A percentile compares a stretch with the other conserved stretches of the same genome.
Evolutionary conservation across 371 early-diverging fungal species (phyloP).

Genomic region (Zychaea mexicana): DNA sequence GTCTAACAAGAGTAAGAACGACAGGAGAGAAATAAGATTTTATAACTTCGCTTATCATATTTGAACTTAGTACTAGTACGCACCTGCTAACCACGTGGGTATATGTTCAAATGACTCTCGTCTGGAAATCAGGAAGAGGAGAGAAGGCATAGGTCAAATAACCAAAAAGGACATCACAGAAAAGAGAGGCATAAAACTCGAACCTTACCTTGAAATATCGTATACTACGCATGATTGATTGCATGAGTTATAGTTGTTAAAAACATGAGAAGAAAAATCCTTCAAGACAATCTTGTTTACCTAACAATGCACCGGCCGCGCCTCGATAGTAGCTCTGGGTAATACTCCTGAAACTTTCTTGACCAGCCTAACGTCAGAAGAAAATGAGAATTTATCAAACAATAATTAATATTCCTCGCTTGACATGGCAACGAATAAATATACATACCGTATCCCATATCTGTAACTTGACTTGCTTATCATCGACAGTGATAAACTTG

Average conservation of each 20-base stretch:
- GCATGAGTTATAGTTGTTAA: background rate
- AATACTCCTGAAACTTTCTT: conserved; percentile 95
- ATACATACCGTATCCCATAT: conserved; percentile 96
- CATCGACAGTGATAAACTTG: conserved; percentile 75
- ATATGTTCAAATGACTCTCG: conserved; percentile 91
- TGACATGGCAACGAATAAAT: background rate
- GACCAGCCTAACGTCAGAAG: conserved; percentile 69
- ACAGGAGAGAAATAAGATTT: no score
- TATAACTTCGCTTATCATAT: no score
- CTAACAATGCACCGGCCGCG: conserved; percentile 84
- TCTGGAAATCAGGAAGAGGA: conserved; percentile 13
- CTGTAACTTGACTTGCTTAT: conserved; percentile 91
- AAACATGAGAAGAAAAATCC: background rate
- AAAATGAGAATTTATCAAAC: conserved; percentile 17
- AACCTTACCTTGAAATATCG: conserved; percentile 72
- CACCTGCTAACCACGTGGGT: conserved; percentile 91
- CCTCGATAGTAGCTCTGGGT: conserved; percentile 98
- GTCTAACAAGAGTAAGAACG: no score
- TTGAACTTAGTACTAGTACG: no score
- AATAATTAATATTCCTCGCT: no score
- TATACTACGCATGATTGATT: conserved; percentile 50
- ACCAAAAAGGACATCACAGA: background rate
- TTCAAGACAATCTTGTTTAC: background rate
- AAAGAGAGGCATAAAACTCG: background rate
- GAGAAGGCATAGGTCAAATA: background rate